These are phyloP conservation scores for Tagetes patula DNA, from an alignment of 129 eudicot genomes.

Conservation along the genomic window DNA sequence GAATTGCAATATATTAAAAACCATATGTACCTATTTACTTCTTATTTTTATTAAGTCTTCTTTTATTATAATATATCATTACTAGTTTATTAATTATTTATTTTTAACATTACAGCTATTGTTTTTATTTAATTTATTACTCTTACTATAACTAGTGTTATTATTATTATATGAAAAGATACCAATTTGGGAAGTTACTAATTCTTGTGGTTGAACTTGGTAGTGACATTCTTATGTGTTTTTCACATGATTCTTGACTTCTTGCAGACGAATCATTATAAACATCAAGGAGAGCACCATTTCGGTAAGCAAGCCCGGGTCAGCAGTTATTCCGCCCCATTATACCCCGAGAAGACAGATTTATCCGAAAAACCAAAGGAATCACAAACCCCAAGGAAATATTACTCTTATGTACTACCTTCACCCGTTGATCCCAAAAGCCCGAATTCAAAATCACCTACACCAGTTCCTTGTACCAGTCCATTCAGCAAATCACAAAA, in stretches of 20 bases:
- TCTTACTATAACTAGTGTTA: neutral
- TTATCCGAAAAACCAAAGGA: constrained; percentile 54
- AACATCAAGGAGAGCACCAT: constrained; percentile 41
- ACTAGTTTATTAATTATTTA: neutral
- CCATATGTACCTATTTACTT: neutral
- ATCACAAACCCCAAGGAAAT: constrained; percentile 42
- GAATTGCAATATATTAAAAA: neutral
- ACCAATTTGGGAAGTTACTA: neutral
- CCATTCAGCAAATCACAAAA: constrained; percentile 47
- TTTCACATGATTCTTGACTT: neutral
- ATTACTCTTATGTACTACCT: constrained; percentile 65
- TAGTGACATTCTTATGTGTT: neutral
- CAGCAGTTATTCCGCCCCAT: constrained; percentile 74
- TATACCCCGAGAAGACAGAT: constrained; percentile 58
- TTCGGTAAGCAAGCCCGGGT: constrained; percentile 36
- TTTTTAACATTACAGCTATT: neutral
- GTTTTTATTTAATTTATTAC: neutral
- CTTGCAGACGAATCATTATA: constrained; percentile 39
- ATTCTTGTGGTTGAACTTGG: constrained; percentile 9
- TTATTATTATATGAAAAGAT: neutral
- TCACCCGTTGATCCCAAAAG: constrained; percentile 65
- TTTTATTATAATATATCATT: neutral
- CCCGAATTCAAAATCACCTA: constrained; percentile 43
- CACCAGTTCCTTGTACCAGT: constrained; percentile 39
- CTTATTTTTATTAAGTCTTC: neutral